These are phyloP conservation scores for Cyberlindnera maritima DNA, from an alignment of 805 yeast genomes.

Conservation along the genomic window DNA sequence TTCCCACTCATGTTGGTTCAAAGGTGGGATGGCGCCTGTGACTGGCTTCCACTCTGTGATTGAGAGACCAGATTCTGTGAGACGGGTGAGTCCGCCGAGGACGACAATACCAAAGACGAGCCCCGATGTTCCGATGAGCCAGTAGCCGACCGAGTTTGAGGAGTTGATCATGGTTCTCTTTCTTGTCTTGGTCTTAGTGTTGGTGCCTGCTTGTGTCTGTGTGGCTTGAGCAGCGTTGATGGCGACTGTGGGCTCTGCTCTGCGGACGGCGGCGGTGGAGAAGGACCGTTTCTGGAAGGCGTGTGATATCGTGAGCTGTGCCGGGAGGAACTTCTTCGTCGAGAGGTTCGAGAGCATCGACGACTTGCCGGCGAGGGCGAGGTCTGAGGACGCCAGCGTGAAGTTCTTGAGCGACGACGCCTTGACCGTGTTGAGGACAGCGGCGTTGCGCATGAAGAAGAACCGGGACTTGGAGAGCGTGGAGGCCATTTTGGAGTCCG, in stretches of 20 bases:
- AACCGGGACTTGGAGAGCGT: constrained; percentile 49
- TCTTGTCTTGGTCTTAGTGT: constrained; percentile 8
- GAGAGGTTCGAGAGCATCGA: constrained; percentile 7
- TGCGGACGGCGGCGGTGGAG: constrained; percentile 11
- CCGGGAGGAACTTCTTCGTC: constrained; percentile 3
- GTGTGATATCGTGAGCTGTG: not conserved
- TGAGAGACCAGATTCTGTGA: constrained; percentile 93
- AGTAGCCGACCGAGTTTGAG: constrained; percentile 69
- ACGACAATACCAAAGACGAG: constrained; percentile 93
- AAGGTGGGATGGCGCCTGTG: constrained; percentile 91
- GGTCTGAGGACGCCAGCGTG: constrained; percentile 10
- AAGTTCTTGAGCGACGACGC: constrained; percentile 21
- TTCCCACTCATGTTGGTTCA: constrained; percentile 79
- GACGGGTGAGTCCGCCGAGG: constrained; percentile 92
- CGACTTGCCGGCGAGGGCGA: constrained; percentile 4
- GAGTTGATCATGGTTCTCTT: constrained; percentile 23
- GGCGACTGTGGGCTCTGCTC: constrained; percentile 2
- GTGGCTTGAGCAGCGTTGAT: not conserved
- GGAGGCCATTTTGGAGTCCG: constrained; percentile 14
- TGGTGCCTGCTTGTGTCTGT: constrained; percentile 2
- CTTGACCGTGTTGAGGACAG: constrained; percentile 37
- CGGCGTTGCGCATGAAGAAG: constrained; percentile 54
- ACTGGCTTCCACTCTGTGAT: constrained; percentile 99
- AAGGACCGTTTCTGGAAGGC: constrained; percentile 9
- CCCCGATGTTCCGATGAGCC: constrained; percentile 85